Evolutionary conservation across 805 yeast genomes (phyloP), one percentile per base, ranked within the genome.

Genomic region (Saccharomyces jurei): DNA sequence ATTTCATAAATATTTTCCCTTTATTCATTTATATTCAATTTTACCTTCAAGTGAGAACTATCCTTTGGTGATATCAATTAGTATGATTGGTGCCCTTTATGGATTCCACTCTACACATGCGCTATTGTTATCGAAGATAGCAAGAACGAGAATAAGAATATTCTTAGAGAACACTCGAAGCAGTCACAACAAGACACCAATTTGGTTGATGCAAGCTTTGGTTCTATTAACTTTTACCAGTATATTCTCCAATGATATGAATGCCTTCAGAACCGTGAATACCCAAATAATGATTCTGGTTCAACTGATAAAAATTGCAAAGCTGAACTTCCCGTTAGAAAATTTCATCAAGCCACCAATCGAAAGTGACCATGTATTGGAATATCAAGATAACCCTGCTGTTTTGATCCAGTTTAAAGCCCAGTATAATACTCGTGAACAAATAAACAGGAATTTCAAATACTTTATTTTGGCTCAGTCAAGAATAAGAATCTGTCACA

Each of bases 71-170:
- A 73, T 90, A 53, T 82, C 95, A 2, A 86, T 90, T 80, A 86
- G 94, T 1, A 85, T 96, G 14, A 81, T 91, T 55, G 98, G 98
- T 47, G 96, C 97, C 0, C 75, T 91, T 25, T 89, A 87, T 63
- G 82, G 89, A 0, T 89, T 86, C 71, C 90, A 87, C 63, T 86
- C 89, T 31, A 72, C 84, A 41, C 87, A 87, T 64, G 87, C 96
- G 0, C 76, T 85, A 61, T 74, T 86, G 9, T 70, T 87, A 55
- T 86, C 84, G 67, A 84, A 84, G 63, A 77, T 87, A 55, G 78
- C 88, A 17, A 80, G 87, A 63, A 80, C 74, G 53, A 81, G 84
- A 58, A 81, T 86, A 54, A 89, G 86, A 64, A 80, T 79, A 57
- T 81, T 77, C 59, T 77, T 86, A 75, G 89, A 84, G 60, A 57